Percentiles rank a stretch among this genome's conserved stretches.
Evolutionary conservation across 352 stramenopile genomes (phyloP).

Genomic region (Pythium dissotocum): DNA sequence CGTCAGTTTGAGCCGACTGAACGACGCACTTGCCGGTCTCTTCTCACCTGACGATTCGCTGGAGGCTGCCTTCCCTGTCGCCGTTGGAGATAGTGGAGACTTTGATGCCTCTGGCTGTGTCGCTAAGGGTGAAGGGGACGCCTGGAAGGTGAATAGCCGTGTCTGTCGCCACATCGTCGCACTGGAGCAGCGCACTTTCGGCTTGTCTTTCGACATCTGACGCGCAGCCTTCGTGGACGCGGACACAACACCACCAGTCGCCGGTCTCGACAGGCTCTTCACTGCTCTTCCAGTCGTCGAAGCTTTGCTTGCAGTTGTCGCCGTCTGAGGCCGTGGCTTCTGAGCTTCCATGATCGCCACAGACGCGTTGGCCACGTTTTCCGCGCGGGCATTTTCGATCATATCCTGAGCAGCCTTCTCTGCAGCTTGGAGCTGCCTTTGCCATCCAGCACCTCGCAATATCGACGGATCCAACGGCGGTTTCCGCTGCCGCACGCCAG

Average conservation of each 20-base stretch:
- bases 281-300: not conserved
- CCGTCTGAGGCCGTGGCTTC: constrained; percentile 9
- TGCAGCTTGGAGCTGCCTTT: constrained; percentile 16
- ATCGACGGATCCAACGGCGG: constrained; percentile 36
- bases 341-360: not conserved
- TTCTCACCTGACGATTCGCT: not conserved
- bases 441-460: constrained; percentile 31
- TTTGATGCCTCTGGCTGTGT: not conserved
- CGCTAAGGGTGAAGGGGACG: constrained; percentile 1
- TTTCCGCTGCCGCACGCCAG: constrained; percentile 36
- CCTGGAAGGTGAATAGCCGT: constrained; percentile 42
- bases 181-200: constrained; percentile 42
- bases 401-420: not conserved
- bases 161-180: constrained; percentile 49
- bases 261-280: not conserved
- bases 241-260: constrained; percentile 1
- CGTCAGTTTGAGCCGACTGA: constrained; percentile 20
- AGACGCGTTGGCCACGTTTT: not conserved
- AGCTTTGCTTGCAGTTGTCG: not conserved
- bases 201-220: not conserved
- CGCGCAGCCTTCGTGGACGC: not conserved
- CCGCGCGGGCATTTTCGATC: not conserved
- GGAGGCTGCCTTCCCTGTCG: not conserved
- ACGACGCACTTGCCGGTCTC: not conserved
- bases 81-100: not conserved